phyloP scores from a whole-genome alignment of 2,329 filamentous ascomycete species.

The Hypoxylon sp. region DNA sequence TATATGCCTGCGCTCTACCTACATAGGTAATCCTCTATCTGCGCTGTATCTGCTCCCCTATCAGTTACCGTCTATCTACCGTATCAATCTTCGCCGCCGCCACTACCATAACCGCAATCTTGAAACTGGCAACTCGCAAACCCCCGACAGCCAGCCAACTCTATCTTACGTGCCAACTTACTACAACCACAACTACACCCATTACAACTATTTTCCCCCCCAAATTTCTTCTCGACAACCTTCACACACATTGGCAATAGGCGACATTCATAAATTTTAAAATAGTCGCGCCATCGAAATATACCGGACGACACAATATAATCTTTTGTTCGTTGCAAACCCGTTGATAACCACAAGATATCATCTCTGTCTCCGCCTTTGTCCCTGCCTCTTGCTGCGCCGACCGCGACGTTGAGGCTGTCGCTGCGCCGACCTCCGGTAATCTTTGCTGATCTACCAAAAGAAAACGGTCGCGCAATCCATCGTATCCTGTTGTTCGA shows the following conservation, averaged over 20 bases:
- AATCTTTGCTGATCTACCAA: constrained; percentile 40
- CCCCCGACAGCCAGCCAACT: constrained; percentile 24
- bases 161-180: constrained; percentile 27
- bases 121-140: constrained; percentile 32
- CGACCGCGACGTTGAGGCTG: constrained; percentile 22
- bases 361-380: no score
- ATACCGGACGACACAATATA: constrained; percentile 1
- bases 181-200: constrained; percentile 15
- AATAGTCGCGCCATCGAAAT: constrained; percentile 2
- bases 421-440: constrained; percentile 36
- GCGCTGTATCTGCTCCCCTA: neutral
- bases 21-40: constrained; percentile 19
- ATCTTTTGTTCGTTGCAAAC: constrained; percentile 2
- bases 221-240: constrained; percentile 7
- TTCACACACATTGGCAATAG: neutral
- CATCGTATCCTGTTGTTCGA: constrained; percentile 35
- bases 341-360: neutral
- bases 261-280: neutral
- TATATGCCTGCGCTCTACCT: constrained; percentile 41
- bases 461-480: constrained; percentile 13
- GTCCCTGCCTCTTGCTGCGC: constrained; percentile 3
- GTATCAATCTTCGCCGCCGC: constrained; percentile 47
- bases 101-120: constrained; percentile 35
- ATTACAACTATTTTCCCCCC: neutral
- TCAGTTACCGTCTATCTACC: neutral